A percentile compares a stretch with the other conserved stretches of the same genome.
Evolutionary conservation across 345 rosid genomes (phyloP).

Genomic region (Hibiscus syriacus): DNA sequence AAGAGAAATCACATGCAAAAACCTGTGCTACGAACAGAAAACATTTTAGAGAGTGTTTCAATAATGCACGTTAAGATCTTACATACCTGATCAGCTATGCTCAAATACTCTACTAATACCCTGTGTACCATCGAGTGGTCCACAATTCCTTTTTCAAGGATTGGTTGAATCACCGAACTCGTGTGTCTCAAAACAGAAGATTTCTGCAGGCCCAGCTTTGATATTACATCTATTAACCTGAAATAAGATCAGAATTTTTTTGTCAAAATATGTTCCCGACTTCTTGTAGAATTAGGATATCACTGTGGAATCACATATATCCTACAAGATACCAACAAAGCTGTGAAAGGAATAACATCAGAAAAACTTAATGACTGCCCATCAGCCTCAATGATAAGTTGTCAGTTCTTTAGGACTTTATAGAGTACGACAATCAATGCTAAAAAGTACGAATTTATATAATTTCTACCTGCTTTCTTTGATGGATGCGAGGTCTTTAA

Average conservation of each 20-base stretch:
- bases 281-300: background rate
- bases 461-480: constrained; percentile 58
- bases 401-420: background rate
- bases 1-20: background rate
- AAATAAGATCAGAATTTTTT: constrained; percentile 8
- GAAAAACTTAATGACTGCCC: background rate
- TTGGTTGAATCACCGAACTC: constrained; percentile 73
- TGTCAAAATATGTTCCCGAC: background rate
- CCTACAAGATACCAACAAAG: background rate
- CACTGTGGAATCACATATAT: background rate
- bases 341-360: background rate
- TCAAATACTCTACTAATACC: constrained; percentile 67
- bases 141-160: constrained; percentile 86
- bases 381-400: background rate
- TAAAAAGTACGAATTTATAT: background rate
- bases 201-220: constrained; percentile 62
- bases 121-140: constrained; percentile 86
- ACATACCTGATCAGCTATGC: constrained; percentile 75
- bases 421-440: background rate
- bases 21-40: background rate
- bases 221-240: constrained; percentile 78
- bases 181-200: constrained; percentile 65
- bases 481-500: constrained; percentile 52
- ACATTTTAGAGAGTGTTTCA: background rate
- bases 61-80: background rate